Evolutionary conservation across 179 eudicot species (phyloP).

Genomic region (Vitellaria paradoxa): DNA sequence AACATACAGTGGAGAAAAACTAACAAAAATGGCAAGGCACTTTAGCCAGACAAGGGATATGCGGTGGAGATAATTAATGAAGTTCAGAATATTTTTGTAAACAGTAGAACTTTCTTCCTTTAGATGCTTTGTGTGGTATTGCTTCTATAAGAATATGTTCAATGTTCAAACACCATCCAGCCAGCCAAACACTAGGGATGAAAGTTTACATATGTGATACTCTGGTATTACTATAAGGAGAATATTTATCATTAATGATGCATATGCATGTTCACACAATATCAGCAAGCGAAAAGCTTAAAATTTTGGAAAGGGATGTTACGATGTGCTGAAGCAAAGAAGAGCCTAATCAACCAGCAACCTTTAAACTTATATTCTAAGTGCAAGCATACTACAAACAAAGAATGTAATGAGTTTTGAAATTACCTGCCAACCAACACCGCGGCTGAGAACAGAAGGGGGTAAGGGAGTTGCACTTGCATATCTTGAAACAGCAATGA

Average conservation of each 20-base stretch:
- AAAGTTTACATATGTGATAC: neutral
- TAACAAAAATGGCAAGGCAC: neutral
- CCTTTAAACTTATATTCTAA: conserved; percentile 5
- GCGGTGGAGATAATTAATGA: neutral
- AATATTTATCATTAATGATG: neutral
- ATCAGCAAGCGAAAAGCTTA: neutral
- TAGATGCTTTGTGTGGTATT: neutral
- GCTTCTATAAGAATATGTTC: neutral
- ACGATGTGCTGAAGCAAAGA: conserved; percentile 1
- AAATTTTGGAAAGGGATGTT: neutral
- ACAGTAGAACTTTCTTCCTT: neutral
- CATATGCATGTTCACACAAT: neutral
- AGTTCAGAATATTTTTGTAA: neutral
- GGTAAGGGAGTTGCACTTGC: conserved; percentile 96
- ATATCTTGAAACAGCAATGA: conserved; percentile 70
- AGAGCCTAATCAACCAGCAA: conserved; percentile 1
- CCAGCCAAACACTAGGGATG: neutral
- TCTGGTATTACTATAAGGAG: neutral
- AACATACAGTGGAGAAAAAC: neutral
- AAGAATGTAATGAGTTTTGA: neutral
- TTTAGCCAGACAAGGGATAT: neutral
- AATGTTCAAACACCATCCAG: neutral
- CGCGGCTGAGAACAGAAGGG: conserved; percentile 94
- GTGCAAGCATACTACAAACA: neutral
- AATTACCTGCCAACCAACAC: conserved; percentile 95